Conservation (phyloP, 208 protist species). For the Leishmania gerbilli region DNA sequence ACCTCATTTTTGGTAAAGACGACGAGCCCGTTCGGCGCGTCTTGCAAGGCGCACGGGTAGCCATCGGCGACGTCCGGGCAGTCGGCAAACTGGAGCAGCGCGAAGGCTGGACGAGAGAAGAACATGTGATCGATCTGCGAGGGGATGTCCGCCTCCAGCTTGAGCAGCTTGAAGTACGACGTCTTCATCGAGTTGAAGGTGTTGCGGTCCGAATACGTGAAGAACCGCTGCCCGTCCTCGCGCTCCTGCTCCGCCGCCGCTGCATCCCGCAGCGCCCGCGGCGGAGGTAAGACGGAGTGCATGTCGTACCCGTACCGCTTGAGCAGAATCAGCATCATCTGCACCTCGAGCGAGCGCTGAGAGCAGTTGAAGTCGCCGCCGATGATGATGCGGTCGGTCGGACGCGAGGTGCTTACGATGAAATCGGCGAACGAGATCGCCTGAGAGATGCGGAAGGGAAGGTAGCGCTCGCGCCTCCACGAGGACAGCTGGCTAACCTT, state of each 20-base stretch:
- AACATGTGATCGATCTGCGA: slow-evolving; percentile 91
- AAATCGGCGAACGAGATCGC: slow-evolving; percentile 78
- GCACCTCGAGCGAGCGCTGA: slow-evolving; percentile 81
- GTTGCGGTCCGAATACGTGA: slow-evolving; percentile 80
- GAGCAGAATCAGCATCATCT: slow-evolving; percentile 77
- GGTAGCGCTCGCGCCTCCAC: slow-evolving; percentile 79
- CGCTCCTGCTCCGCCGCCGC: slow-evolving; percentile 19
- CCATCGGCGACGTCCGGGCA: slow-evolving; percentile 65
- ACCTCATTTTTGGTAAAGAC: slow-evolving; percentile 81
- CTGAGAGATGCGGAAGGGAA: slow-evolving; percentile 80
- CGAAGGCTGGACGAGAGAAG: slow-evolving; percentile 50
- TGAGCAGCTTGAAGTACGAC: slow-evolving; percentile 79
- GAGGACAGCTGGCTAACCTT: slow-evolving; percentile 55
- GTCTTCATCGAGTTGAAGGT: slow-evolving; percentile 75
- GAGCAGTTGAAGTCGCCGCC: slow-evolving; percentile 88
- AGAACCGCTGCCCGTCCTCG: slow-evolving; percentile 29
- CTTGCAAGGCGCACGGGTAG: slow-evolving; percentile 41
- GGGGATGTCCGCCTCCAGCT: slow-evolving; percentile 72
- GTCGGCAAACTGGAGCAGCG: slow-evolving; percentile 55
- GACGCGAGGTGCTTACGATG: slow-evolving; percentile 68
- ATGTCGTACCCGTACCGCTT: slow-evolving; percentile 68
- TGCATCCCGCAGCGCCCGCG: slow-evolving; percentile 28
- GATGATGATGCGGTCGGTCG: slow-evolving; percentile 74
- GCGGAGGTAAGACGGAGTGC: slow-evolving; percentile 62
- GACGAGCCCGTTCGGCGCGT: slow-evolving; percentile 60